A percentile compares a stretch with the other conserved stretches of the same genome.
These are phyloP conservation scores for Melaleuca alternifolia DNA, from an alignment of 345 rosid genomes.

Conservation along the genomic window DNA sequence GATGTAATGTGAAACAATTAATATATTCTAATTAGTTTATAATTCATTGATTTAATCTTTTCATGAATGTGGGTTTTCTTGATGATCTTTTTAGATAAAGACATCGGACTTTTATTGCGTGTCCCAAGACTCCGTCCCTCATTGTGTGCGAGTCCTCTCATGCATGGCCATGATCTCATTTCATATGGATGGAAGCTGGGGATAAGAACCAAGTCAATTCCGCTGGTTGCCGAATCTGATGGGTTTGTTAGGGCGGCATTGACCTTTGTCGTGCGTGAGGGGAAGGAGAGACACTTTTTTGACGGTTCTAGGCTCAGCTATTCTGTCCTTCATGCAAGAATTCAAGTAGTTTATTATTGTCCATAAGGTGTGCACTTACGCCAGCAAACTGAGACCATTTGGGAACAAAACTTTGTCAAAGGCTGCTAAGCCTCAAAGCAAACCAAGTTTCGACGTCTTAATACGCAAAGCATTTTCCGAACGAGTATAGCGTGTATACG, in stretches of 20 bases:
- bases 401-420: background rate
- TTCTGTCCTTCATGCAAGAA: background rate
- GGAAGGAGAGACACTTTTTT: background rate
- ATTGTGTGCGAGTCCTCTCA: background rate
- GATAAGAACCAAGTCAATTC: background rate
- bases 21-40: background rate
- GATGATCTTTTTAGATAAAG: rapidly evolving
- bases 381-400: background rate
- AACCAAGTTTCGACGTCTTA: background rate
- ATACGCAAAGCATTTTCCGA: background rate
- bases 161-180: background rate
- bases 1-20: too few relatives aligned
- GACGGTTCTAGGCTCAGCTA: background rate
- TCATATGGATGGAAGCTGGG: background rate
- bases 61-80: rapidly evolving
- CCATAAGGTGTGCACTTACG: background rate
- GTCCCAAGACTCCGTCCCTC: background rate
- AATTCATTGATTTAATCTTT: background rate
- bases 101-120: background rate
- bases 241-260: background rate
- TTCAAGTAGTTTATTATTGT: background rate
- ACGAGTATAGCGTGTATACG: background rate
- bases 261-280: background rate
- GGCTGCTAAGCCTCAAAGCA: background rate
- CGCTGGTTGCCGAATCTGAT: background rate